phyloP scores from a whole-genome alignment of 345 rosid genomes.

The Passiflora organensis region DNA sequence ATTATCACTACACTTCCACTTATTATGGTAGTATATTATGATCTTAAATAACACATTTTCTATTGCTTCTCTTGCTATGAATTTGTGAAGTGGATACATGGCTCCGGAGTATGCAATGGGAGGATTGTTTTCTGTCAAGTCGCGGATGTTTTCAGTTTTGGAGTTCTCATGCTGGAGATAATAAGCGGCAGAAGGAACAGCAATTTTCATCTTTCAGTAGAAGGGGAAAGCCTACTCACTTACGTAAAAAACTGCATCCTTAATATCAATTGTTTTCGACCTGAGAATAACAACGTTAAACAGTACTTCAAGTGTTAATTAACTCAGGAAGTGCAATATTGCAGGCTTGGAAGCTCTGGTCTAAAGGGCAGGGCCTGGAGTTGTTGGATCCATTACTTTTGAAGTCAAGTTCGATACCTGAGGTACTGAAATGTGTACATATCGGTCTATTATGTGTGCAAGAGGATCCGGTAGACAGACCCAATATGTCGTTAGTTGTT shows the following conservation, averaged over 20 bases:
- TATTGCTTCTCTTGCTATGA: neutral
- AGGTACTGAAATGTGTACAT: neutral
- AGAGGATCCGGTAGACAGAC: slow-evolving; percentile 1
- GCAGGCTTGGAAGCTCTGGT: neutral
- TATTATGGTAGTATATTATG: too few relatives aligned
- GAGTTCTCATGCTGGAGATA: neutral
- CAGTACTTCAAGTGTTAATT: neutral
- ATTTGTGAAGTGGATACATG: neutral
- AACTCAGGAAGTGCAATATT: neutral
- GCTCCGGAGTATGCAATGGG: neutral
- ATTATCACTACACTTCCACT: neutral
- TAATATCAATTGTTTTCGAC: neutral
- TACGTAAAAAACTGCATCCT: neutral
- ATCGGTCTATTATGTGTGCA: neutral
- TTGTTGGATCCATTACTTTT: neutral
- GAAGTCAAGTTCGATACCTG: neutral
- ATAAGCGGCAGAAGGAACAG: neutral
- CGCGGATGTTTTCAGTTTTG: neutral
- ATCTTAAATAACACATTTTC: neutral
- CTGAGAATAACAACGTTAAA: neutral
- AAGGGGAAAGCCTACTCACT: neutral
- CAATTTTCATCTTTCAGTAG: neutral
- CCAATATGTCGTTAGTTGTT: neutral
- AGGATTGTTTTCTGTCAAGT: neutral
- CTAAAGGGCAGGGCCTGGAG: neutral